Evolutionary conservation across 768 basidiomycete species (phyloP).

Genomic region (Dendrothele bispora): DNA sequence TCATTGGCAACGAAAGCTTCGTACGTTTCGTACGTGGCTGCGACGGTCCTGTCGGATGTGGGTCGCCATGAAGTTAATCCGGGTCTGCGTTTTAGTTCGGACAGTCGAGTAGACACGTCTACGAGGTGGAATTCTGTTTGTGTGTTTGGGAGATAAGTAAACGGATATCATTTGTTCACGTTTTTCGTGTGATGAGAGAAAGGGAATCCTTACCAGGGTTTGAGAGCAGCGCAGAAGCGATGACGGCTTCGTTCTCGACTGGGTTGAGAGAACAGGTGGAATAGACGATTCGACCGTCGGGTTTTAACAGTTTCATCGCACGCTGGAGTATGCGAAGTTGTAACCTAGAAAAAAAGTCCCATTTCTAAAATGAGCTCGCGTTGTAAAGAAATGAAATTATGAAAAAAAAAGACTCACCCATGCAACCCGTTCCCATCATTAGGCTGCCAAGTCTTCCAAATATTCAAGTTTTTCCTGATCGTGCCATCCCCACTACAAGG

Average conservation of each 20-base stretch:
- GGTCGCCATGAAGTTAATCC: conserved; percentile 83
- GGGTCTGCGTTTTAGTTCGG: conserved; percentile 69
- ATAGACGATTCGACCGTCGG: conserved; percentile 90
- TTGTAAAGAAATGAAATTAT: background rate
- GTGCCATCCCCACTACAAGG: conserved; percentile 99
- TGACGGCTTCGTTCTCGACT: conserved; percentile 94
- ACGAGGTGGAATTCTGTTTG: conserved; percentile 70
- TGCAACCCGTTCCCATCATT: conserved; percentile 92
- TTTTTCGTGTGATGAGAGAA: background rate
- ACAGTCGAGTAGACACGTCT: conserved; percentile 72
- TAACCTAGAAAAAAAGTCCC: conserved; percentile 57
- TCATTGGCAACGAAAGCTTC: conserved; percentile 55
- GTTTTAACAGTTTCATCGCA: conserved; percentile 85
- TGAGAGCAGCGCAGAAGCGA: conserved; percentile 76
- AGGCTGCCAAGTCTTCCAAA: conserved; percentile 92
- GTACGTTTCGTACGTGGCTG: conserved; percentile 57
- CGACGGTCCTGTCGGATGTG: conserved; percentile 54
- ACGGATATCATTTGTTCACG: background rate
- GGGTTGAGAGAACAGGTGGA: conserved; percentile 98
- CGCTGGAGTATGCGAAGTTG: conserved; percentile 92
- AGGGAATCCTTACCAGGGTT: conserved; percentile 55
- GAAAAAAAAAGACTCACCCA: conserved; percentile 43
- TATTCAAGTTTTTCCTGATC: conserved; percentile 88
- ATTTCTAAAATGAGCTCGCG: background rate
- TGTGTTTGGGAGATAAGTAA: background rate